Percentiles rank a stretch among this genome's conserved stretches.
These are phyloP conservation scores for Knufia petricola DNA, from an alignment of 2,329 filamentous ascomycete genomes.

Conservation along the genomic window DNA sequence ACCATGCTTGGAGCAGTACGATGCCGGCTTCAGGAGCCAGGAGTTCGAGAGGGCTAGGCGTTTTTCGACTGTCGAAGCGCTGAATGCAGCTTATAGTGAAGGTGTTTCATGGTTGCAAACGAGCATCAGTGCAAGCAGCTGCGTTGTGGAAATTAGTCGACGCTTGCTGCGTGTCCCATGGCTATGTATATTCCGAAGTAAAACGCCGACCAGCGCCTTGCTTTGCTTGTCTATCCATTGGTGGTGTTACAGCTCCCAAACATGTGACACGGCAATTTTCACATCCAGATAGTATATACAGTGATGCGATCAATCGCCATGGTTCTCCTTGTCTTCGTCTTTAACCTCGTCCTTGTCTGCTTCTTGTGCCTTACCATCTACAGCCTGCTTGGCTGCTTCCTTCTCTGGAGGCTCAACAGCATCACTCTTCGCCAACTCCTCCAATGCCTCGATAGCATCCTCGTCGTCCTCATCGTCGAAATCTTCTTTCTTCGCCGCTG, in stretches of 20 bases:
- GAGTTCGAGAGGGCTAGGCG: too few relatives aligned
- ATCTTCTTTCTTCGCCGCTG: slow-evolving; percentile 18
- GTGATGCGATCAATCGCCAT: background rate
- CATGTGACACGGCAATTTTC: background rate
- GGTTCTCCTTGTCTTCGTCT: slow-evolving; percentile 2
- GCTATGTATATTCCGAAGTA: too few relatives aligned
- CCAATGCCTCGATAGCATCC: slow-evolving; percentile 33
- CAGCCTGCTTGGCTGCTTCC: slow-evolving; percentile 25
- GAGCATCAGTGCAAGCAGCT: too few relatives aligned
- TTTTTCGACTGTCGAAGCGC: too few relatives aligned
- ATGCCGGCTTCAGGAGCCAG: too few relatives aligned
- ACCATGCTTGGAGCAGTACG: too few relatives aligned
- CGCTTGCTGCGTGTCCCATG: too few relatives aligned
- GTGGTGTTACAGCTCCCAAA: background rate
- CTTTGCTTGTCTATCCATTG: background rate
- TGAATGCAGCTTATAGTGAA: too few relatives aligned
- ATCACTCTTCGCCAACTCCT: slow-evolving; percentile 27
- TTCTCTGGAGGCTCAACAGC: slow-evolving; percentile 23
- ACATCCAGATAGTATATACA: background rate
- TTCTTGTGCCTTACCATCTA: slow-evolving; percentile 5
- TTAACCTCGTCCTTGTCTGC: background rate
- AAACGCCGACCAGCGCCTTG: background rate
- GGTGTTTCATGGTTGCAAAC: too few relatives aligned
- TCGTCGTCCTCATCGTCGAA: slow-evolving; percentile 32
- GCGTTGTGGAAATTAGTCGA: too few relatives aligned